Conservation (phyloP, 208 protist species). For the Herpetomonas tarakana region DNA sequence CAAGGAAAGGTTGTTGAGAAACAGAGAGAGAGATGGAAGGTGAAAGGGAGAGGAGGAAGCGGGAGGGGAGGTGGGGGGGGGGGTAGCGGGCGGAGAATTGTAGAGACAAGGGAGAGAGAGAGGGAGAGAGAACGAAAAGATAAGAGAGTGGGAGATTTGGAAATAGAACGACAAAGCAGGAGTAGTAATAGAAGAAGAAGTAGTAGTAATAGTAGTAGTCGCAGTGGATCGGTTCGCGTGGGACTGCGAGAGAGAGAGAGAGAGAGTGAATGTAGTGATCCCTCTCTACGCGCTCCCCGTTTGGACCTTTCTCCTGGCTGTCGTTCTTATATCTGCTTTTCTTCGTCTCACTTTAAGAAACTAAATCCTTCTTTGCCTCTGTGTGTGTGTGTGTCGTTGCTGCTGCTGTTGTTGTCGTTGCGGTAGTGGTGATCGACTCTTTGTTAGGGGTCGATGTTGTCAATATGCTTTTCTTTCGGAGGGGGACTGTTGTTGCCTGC, state of each 20-base stretch:
- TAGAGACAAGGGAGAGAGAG: constrained; percentile 6
- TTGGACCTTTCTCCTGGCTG: background rate
- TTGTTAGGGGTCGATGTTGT: no score
- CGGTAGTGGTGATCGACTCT: background rate
- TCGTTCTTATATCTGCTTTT: background rate
- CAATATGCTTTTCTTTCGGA: no score
- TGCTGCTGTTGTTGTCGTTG: background rate
- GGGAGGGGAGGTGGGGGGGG: background rate
- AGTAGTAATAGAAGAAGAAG: background rate
- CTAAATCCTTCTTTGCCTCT: constrained; percentile 3
- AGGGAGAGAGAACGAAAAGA: constrained; percentile 2
- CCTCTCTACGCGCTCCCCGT: no score
- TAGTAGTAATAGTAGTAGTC: constrained; percentile 4
- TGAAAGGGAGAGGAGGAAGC: background rate
- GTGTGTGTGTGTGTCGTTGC: background rate
- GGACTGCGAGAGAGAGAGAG: no score
- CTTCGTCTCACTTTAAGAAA: constrained; percentile 1
- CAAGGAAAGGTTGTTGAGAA: background rate
- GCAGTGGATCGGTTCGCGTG: no score
- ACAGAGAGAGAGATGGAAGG: background rate
- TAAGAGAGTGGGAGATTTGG: background rate
- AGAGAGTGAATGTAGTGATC: no score
- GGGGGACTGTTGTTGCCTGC: no score
- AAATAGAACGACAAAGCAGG: constrained; percentile 1
- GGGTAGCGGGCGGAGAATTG: background rate